A percentile compares a stretch with the other conserved stretches of the same genome.
phyloP scores from a whole-genome alignment of 2,329 filamentous ascomycete genomes.

The Colletotrichum eleusines region DNA sequence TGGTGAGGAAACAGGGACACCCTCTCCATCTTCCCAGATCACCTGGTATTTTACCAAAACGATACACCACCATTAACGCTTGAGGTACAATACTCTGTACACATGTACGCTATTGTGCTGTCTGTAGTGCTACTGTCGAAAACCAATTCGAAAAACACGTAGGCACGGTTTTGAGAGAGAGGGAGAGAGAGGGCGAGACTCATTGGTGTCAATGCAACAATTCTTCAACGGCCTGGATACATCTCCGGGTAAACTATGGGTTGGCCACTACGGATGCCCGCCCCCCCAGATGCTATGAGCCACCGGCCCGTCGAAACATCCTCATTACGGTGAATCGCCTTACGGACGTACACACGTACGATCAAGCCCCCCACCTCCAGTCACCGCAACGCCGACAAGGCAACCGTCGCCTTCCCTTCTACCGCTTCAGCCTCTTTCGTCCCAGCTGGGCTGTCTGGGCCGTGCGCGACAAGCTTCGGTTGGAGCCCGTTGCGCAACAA shows the following conservation, averaged over 20 bases:
- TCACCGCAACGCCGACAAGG: neutral
- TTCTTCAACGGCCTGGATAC: neutral
- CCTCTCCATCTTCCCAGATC: slow-evolving; percentile 4
- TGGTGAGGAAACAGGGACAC: slow-evolving; percentile 26
- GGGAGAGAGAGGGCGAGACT: neutral
- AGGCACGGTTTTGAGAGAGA: neutral
- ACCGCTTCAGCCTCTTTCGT: neutral
- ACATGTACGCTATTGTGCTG: neutral
- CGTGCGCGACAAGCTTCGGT: slow-evolving; percentile 8
- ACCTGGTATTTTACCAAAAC: neutral
- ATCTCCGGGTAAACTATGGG: neutral
- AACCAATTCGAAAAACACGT: neutral
- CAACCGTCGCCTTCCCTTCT: neutral
- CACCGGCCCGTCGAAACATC: neutral
- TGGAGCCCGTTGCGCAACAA: neutral
- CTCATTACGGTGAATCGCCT: neutral
- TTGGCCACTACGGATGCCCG: neutral
- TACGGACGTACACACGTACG: slow-evolving; percentile 26
- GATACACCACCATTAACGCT: neutral
- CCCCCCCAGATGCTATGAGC: neutral
- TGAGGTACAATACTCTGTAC: too few species aligned
- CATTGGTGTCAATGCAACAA: neutral
- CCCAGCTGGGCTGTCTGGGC: neutral
- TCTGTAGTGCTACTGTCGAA: neutral
- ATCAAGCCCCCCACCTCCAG: neutral